Conservation (phyloP, 139 green algal genomes). For the Auxenochlorella pyrenoidosa region DNA sequence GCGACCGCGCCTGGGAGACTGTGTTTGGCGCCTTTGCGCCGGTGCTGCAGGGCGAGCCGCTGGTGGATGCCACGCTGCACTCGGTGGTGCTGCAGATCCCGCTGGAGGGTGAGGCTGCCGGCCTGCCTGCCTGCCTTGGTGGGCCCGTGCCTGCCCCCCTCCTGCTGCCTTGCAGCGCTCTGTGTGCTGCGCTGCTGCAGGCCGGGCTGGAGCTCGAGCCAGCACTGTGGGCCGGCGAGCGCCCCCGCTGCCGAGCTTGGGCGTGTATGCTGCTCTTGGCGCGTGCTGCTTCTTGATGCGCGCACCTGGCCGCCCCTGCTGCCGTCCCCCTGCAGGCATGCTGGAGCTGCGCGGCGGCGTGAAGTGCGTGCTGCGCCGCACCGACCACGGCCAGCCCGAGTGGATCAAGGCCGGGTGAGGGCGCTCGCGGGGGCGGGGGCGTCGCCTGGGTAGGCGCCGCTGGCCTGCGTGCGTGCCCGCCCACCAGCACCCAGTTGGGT, state of each 20-base stretch:
- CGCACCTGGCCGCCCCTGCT: background rate
- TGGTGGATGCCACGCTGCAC: background rate
- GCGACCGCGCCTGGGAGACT: slow-evolving; percentile 43
- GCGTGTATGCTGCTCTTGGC: too few species aligned
- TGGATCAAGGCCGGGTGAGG: slow-evolving; percentile 50
- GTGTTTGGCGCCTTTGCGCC: slow-evolving; percentile 26
- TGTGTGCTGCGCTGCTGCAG: too few species aligned
- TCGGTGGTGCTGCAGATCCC: slow-evolving; percentile 43
- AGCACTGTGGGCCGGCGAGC: background rate
- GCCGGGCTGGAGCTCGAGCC: too few species aligned
- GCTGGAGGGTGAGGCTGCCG: slow-evolving; percentile 19
- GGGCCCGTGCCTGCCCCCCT: background rate
- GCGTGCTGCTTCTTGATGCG: too few species aligned
- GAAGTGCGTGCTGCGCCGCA: slow-evolving; percentile 50
- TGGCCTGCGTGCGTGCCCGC: too few species aligned
- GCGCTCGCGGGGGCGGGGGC: too few species aligned
- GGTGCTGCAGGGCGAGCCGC: slow-evolving; percentile 6
- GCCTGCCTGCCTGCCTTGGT: too few species aligned
- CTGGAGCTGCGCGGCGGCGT: slow-evolving; percentile 39
- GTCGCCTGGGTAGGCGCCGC: too few species aligned
- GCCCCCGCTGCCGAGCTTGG: too few species aligned
- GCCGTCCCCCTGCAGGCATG: background rate
- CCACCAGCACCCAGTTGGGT: too few species aligned
- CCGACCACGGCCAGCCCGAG: slow-evolving; percentile 38
- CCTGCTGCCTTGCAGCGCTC: too few species aligned